phyloP scores from a whole-genome alignment of 2,329 filamentous ascomycete genomes.

The Hypoxylon sp. region DNA sequence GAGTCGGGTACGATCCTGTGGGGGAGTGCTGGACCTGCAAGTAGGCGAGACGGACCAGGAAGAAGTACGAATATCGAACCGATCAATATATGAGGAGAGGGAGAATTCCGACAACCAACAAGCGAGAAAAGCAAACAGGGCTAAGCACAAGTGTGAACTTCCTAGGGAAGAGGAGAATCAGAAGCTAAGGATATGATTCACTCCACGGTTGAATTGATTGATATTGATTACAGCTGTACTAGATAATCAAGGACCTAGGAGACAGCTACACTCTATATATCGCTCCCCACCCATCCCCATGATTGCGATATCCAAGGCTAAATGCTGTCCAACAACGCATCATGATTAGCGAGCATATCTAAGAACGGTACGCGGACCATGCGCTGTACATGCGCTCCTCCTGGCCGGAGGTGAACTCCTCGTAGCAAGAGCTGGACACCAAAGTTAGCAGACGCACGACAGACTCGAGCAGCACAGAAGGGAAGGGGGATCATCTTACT shows the following conservation, averaged over 20 bases:
- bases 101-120: neutral
- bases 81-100: no score
- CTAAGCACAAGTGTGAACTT: no score
- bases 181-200: no score
- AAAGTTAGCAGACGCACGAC: conserved; percentile 36
- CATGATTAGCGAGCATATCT: neutral
- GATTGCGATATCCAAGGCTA: neutral
- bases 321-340: neutral
- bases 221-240: no score
- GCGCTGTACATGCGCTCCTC: conserved; percentile 50
- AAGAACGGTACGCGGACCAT: conserved; percentile 50
- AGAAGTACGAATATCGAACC: neutral
- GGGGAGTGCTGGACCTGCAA: conserved; percentile 33
- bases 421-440: conserved; percentile 50
- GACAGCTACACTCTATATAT: neutral
- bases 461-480: conserved; percentile 1
- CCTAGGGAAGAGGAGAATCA: no score
- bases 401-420: conserved; percentile 55
- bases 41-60: neutral
- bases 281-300: neutral
- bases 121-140: no score
- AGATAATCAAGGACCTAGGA: neutral
- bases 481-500: conserved; percentile 44
- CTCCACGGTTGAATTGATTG: no score
- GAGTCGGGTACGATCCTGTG: conserved; percentile 23